Evolutionary conservation across 352 stramenopile species (phyloP).

Genomic region (Blastocystis sp.): DNA sequence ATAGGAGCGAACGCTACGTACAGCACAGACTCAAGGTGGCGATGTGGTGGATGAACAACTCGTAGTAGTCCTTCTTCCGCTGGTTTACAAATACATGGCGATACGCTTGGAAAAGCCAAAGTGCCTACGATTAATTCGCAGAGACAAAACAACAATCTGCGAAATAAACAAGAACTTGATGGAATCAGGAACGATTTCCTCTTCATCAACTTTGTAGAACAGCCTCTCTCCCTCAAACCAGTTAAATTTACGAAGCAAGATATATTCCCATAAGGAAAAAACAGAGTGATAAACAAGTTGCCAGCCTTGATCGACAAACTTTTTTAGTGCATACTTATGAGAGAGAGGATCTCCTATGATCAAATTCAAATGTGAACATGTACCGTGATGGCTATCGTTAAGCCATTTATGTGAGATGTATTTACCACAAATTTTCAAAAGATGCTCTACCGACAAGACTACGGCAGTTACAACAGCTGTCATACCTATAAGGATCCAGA

Average conservation of each 20-base stretch:
- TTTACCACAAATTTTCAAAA: background rate
- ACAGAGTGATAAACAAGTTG: constrained; percentile 48
- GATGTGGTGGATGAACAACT: constrained; percentile 55
- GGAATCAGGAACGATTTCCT: background rate
- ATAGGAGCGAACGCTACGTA: background rate
- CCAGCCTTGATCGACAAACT: constrained; percentile 57
- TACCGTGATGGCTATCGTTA: constrained; percentile 15
- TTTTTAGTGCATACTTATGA: constrained; percentile 45
- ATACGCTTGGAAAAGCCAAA: constrained; percentile 56
- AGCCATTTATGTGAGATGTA: background rate
- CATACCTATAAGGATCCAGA: background rate
- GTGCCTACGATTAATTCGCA: background rate
- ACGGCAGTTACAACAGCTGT: background rate
- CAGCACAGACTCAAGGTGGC: constrained; percentile 37
- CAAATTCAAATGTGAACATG: background rate
- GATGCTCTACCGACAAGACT: background rate
- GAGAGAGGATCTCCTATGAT: constrained; percentile 51
- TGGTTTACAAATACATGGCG: constrained; percentile 54
- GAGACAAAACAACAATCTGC: constrained; percentile 9
- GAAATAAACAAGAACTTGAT: constrained; percentile 25
- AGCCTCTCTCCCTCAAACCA: constrained; percentile 13
- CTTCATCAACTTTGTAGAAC: background rate
- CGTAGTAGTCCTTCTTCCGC: constrained; percentile 62
- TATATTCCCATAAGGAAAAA: constrained; percentile 44
- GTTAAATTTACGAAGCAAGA: constrained; percentile 13